Percentiles rank a stretch among this genome's conserved stretches.
These are phyloP conservation scores for Trypanosoma rangeli DNA, from an alignment of 208 protist species.

Conservation along the genomic window DNA sequence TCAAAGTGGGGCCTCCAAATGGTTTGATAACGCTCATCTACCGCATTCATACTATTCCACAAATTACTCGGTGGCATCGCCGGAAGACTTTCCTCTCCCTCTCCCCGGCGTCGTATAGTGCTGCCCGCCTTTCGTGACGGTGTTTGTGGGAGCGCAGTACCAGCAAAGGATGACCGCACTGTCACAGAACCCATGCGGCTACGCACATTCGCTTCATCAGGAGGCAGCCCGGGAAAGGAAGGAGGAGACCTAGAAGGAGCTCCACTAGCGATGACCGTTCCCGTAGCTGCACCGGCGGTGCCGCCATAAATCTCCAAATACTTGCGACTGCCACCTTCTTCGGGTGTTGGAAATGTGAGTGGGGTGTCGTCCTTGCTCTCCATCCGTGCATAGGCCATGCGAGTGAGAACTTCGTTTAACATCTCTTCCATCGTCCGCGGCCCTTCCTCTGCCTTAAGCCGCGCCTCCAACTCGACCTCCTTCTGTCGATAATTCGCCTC, in stretches of 20 bases:
- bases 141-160: not conserved
- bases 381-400: slow-evolving; percentile 88
- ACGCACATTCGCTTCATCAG: not conserved
- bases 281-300: not conserved
- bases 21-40: slow-evolving; percentile 57
- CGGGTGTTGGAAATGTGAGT: slow-evolving; percentile 69
- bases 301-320: slow-evolving; percentile 41
- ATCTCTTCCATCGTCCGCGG: slow-evolving; percentile 94
- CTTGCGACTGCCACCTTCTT: slow-evolving; percentile 83
- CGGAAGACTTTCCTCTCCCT: slow-evolving; percentile 41
- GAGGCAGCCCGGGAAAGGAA: not conserved
- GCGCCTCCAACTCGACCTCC: slow-evolving; percentile 64
- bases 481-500: slow-evolving; percentile 82
- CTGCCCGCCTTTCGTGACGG: slow-evolving; percentile 19
- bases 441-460: slow-evolving; percentile 90
- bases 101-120: slow-evolving; percentile 30
- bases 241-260: not conserved
- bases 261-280: not conserved
- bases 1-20: slow-evolving; percentile 75
- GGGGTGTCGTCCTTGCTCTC: slow-evolving; percentile 64
- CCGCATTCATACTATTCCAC: slow-evolving; percentile 51
- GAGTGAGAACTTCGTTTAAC: slow-evolving; percentile 91
- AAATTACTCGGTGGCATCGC: slow-evolving; percentile 50
- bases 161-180: slow-evolving; percentile 7
- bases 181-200: slow-evolving; percentile 3